Evolutionary conservation across 1,139 yeast genomes (phyloP).

Genomic region (Maudiozyma humilis): DNA sequence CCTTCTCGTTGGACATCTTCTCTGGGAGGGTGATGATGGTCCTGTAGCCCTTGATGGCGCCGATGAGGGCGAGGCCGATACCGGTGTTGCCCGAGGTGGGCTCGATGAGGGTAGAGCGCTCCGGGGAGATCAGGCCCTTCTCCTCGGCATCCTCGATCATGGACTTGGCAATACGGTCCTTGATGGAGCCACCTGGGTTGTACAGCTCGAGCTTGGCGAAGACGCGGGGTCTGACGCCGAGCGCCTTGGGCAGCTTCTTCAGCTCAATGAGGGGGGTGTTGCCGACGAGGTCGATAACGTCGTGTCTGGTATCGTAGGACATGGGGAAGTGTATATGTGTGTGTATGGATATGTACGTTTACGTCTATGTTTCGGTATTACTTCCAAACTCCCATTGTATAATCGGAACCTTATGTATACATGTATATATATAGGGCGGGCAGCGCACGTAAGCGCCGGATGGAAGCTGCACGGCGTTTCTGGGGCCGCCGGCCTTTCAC

Average conservation of each 20-base stretch:
- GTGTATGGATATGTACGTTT: background rate
- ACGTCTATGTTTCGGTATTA: too few relatives aligned
- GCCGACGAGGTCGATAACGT: conserved; percentile 43
- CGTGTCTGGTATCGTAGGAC: conserved; percentile 21
- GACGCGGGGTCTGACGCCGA: conserved; percentile 72
- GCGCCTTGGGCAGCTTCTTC: conserved; percentile 68
- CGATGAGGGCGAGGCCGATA: conserved; percentile 79
- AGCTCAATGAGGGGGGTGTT: conserved; percentile 73
- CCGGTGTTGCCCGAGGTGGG: conserved; percentile 90
- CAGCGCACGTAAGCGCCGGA: too few relatives aligned
- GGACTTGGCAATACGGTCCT: conserved; percentile 87
- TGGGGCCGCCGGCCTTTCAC: too few relatives aligned
- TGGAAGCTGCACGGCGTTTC: too few relatives aligned
- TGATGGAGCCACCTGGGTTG: conserved; percentile 95
- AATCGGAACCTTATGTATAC: too few relatives aligned
- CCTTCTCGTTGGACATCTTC: conserved; percentile 89
- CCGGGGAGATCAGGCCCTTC: conserved; percentile 73
- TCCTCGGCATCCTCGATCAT: conserved; percentile 80
- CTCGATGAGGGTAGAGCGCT: conserved; percentile 69
- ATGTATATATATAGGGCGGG: too few relatives aligned
- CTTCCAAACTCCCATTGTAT: too few relatives aligned
- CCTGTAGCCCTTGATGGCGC: conserved; percentile 81
- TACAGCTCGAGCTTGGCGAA: conserved; percentile 79
- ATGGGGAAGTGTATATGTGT: conserved; percentile 3
- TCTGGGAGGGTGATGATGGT: conserved; percentile 86